Evolutionary conservation across 2,329 filamentous ascomycete genomes (phyloP).

Genomic region (Fonsecaea nubica): DNA sequence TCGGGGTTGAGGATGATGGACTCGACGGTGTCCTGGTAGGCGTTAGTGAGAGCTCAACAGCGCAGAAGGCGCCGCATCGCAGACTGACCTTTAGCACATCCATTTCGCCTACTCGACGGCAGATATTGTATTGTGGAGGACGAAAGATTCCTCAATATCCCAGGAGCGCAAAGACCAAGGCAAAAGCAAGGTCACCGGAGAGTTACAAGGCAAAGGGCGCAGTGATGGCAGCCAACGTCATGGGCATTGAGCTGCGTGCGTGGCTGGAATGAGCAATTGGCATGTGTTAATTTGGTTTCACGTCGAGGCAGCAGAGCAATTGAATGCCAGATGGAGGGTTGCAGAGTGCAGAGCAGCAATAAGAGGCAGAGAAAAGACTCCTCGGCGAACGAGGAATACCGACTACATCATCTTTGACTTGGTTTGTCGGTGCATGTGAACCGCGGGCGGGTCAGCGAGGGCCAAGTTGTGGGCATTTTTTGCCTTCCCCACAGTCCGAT

Average conservation of each 20-base stretch:
- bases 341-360: background rate
- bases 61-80: background rate
- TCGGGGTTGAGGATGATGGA: conserved; percentile 36
- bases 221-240: conserved; percentile 18
- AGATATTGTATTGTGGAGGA: background rate
- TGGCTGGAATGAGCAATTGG: conserved; percentile 9
- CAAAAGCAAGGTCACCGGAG: background rate
- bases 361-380: conserved; percentile 14
- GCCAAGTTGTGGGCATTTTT: background rate
- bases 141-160: background rate
- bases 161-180: background rate
- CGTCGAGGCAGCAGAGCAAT: conserved; percentile 1
- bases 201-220: background rate
- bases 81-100: conserved; percentile 30
- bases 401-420: conserved; percentile 14
- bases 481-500: conserved; percentile 19
- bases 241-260: conserved; percentile 3
- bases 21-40: conserved; percentile 31
- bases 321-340: conserved; percentile 14
- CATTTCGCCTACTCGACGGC: conserved; percentile 14
- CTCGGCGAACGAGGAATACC: conserved; percentile 23
- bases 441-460: conserved; percentile 10
- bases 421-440: conserved; percentile 20
- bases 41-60: conserved; percentile 1
- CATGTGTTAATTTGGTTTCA: conserved; percentile 16